Percentiles rank a stretch among this genome's conserved stretches.
Evolutionary conservation across 2,329 filamentous ascomycete genomes (phyloP).

Genomic region (Phaeophleospora eucalypticola): DNA sequence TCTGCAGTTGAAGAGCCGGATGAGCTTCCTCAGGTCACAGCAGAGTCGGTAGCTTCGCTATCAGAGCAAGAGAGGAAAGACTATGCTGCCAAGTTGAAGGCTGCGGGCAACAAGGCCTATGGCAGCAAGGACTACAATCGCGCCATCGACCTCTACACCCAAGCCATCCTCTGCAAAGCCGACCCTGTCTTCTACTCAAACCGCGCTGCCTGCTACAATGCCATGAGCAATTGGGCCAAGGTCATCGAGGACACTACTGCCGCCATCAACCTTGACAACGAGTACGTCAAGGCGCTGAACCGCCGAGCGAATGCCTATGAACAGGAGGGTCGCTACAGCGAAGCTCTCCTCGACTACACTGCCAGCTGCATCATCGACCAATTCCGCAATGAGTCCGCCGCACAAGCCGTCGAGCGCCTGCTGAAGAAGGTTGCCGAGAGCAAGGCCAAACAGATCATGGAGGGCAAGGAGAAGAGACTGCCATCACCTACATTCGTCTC

Average conservation of each 20-base stretch:
- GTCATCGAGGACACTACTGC: slow-evolving; percentile 96
- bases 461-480: slow-evolving; percentile 74
- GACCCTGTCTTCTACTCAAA: slow-evolving; percentile 99
- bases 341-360: slow-evolving; percentile 94
- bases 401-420: slow-evolving; percentile 83
- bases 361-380: slow-evolving; percentile 98
- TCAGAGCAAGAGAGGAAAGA: slow-evolving; percentile 69
- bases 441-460: slow-evolving; percentile 86
- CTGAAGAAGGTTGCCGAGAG: slow-evolving; percentile 95
- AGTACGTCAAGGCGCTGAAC: slow-evolving; percentile 98
- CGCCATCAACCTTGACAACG: slow-evolving; percentile 84
- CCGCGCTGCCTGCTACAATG: slow-evolving; percentile 94
- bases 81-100: slow-evolving; percentile 88
- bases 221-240: slow-evolving; percentile 87
- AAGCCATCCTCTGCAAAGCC: slow-evolving; percentile 93
- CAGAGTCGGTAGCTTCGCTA: slow-evolving; percentile 41
- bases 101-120: slow-evolving; percentile 93
- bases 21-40: slow-evolving; percentile 48
- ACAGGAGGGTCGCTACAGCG: slow-evolving; percentile 83
- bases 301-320: slow-evolving; percentile 95
- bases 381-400: slow-evolving; percentile 87
- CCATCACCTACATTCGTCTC: slow-evolving; percentile 95
- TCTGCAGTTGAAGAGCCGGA: slow-evolving; percentile 39
- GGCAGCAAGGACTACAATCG: slow-evolving; percentile 88
- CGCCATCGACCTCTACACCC: slow-evolving; percentile 91